Conservation (phyloP, 2,329 filamentous ascomycete genomes). For the Magnaporthales sp. region DNA sequence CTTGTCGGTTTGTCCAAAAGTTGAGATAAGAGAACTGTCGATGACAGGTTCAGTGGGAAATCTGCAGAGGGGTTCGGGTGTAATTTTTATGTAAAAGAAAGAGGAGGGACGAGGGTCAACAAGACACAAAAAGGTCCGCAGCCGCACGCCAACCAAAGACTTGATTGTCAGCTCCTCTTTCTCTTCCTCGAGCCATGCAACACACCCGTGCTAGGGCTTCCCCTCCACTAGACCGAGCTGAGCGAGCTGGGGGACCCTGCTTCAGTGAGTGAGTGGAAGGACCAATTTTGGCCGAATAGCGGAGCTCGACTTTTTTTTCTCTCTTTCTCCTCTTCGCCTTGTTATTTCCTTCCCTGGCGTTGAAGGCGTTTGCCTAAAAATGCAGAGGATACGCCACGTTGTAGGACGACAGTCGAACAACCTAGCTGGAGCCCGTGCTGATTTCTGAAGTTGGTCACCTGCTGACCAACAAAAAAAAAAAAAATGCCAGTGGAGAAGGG, state of each 20-base stretch:
- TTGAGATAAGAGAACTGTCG: conserved; percentile 27
- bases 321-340: conserved; percentile 6
- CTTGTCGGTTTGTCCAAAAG: conserved; percentile 13
- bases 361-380: not conserved
- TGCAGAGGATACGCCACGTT: not conserved
- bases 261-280: not conserved
- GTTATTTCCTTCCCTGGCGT: not conserved
- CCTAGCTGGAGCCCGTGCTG: not conserved
- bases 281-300: not conserved
- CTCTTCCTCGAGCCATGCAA: not conserved
- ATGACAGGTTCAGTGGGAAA: conserved; percentile 29
- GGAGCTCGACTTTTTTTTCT: conserved; percentile 7
- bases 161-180: not conserved
- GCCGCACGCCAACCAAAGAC: not conserved
- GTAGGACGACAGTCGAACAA: not conserved
- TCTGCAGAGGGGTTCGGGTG: conserved; percentile 27
- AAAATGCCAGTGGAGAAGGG: not conserved
- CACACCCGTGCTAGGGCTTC: conserved; percentile 2
- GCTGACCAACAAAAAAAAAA: not conserved
- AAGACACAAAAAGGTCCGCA: conserved; percentile 1
- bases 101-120: conserved; percentile 18
- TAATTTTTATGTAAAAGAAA: conserved; percentile 40
- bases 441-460: not conserved
- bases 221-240: conserved; percentile 3
- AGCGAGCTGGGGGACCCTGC: conserved; percentile 1